These are phyloP conservation scores for Lotus japonicus DNA, from an alignment of 306 rosid species.

Conservation along the genomic window DNA sequence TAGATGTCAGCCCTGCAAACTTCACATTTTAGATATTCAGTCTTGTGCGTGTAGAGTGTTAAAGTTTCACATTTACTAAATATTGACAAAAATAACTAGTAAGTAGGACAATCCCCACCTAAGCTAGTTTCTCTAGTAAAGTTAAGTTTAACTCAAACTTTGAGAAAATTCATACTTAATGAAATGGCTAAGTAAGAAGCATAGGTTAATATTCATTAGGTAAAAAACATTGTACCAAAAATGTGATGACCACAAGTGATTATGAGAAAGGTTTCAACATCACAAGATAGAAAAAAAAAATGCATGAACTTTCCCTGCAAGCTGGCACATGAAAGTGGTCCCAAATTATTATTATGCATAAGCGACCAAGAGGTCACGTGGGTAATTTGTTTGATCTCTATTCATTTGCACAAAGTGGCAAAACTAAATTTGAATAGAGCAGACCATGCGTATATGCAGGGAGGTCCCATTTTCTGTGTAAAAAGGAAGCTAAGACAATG, in stretches of 20 bases:
- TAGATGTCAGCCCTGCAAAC: no score
- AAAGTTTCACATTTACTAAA: no score
- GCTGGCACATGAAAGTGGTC: constrained; percentile 30
- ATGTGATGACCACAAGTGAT: not conserved
- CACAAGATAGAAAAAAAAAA: not conserved
- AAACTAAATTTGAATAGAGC: constrained; percentile 25
- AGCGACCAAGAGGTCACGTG: constrained; percentile 29
- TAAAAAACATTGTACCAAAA: not conserved
- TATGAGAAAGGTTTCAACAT: not conserved
- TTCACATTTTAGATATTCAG: no score
- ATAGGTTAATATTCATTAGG: not conserved
- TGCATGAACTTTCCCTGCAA: not conserved
- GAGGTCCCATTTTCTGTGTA: constrained; percentile 38
- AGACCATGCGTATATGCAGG: constrained; percentile 2
- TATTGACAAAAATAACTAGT: no score
- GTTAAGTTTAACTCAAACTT: no score
- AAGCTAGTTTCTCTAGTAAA: no score
- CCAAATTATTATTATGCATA: constrained; percentile 21
- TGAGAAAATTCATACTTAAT: no score
- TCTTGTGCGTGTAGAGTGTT: no score
- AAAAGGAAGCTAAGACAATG: not conserved
- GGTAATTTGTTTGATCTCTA: constrained; percentile 35
- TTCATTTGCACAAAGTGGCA: constrained; percentile 32
- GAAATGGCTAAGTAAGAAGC: not conserved
- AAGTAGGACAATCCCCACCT: no score